phyloP scores from a whole-genome alignment of 2,329 filamentous ascomycete species.

The Sclerotinia minor region DNA sequence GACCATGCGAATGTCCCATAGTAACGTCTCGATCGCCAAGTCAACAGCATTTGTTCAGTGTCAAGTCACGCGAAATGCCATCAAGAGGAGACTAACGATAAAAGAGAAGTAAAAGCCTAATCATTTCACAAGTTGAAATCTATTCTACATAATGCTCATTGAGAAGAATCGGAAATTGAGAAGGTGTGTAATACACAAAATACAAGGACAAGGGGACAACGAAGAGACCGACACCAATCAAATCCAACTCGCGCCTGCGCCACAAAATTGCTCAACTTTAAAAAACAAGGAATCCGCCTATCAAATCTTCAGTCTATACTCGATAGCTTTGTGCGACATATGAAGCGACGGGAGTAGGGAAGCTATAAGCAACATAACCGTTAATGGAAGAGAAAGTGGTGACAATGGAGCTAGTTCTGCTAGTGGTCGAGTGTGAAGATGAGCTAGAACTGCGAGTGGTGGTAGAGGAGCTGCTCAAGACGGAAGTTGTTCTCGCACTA shows the following conservation, averaged over 20 bases:
- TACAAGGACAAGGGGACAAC: conserved; percentile 14
- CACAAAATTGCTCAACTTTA: background rate
- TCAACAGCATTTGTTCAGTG: background rate
- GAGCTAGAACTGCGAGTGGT: conserved; percentile 1
- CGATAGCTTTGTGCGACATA: conserved; percentile 14
- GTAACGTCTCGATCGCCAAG: background rate
- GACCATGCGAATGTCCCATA: background rate
- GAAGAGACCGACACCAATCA: background rate
- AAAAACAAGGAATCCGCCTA: background rate
- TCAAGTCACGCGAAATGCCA: background rate
- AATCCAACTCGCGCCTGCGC: conserved; percentile 1
- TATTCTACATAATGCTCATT: background rate
- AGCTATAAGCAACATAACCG: conserved; percentile 19
- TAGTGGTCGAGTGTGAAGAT: conserved; percentile 4
- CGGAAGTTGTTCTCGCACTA: too few relatives aligned
- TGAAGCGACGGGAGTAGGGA: conserved; percentile 14
- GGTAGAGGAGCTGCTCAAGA: background rate
- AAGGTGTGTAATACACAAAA: conserved; percentile 8
- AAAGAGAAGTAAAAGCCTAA: background rate
- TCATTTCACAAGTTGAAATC: background rate
- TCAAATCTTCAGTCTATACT: background rate
- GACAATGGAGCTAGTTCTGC: conserved; percentile 1
- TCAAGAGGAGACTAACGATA: background rate
- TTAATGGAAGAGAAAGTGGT: conserved; percentile 9
- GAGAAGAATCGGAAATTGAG: background rate